A percentile compares a stretch with the other conserved stretches of the same genome.
Conservation (phyloP, 441 rosid genomes). For the Bruguiera hainesii region DNA sequence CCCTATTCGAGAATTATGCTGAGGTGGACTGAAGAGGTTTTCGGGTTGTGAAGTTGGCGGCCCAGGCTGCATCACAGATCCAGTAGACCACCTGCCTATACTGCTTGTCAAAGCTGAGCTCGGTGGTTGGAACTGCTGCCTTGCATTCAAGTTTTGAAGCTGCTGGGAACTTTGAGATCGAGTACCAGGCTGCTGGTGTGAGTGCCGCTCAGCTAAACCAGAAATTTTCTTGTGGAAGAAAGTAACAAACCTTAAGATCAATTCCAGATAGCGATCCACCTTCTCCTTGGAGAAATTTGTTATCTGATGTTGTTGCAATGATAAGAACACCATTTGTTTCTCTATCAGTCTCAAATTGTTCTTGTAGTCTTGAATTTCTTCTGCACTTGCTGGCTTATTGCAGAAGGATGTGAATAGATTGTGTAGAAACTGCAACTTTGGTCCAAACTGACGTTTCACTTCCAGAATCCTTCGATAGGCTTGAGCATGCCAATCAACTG, state of each 20-base stretch:
- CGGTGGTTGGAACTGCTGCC: neutral
- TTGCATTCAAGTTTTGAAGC: slow-evolving; percentile 1
- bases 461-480: slow-evolving; percentile 15
- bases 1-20: neutral
- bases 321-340: slow-evolving; percentile 2
- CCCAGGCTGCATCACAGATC: slow-evolving; percentile 17
- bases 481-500: slow-evolving; percentile 8
- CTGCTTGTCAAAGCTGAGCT: slow-evolving; percentile 5
- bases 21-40: neutral
- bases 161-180: slow-evolving; percentile 12
- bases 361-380: neutral
- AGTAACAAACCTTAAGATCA: neutral
- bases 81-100: slow-evolving; percentile 4
- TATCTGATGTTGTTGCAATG: neutral
- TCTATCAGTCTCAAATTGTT: slow-evolving; percentile 2
- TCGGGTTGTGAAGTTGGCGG: slow-evolving; percentile 7
- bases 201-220: neutral
- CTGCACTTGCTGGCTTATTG: slow-evolving; percentile 6
- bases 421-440: neutral
- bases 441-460: neutral
- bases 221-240: neutral
- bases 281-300: neutral
- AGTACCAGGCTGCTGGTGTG: slow-evolving; percentile 7
- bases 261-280: slow-evolving; percentile 4
- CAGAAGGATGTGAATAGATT: neutral